These are phyloP conservation scores for Viola odorata DNA, from an alignment of 345 rosid species.

Conservation along the genomic window DNA sequence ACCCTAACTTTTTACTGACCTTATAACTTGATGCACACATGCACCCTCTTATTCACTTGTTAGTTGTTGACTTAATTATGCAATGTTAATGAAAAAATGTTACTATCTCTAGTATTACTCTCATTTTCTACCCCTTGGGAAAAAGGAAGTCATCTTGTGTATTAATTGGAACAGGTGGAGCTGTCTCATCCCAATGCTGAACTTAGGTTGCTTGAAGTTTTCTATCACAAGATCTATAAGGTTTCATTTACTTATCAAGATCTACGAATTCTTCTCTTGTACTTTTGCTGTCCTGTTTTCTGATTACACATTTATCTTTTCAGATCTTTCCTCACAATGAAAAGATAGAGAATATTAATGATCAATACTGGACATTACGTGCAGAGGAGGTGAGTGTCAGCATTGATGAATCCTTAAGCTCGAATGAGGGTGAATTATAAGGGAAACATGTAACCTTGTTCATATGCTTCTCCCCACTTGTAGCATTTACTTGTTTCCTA, in stretches of 20 bases:
- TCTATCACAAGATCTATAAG: slow-evolving; percentile 38
- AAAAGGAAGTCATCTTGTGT: not conserved
- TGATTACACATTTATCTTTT: slow-evolving; percentile 14
- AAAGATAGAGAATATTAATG: slow-evolving; percentile 65
- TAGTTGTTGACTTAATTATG: too few relatives aligned
- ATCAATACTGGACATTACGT: slow-evolving; percentile 92
- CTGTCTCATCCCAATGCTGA: slow-evolving; percentile 30
- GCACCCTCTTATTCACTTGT: too few relatives aligned
- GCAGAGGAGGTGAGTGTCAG: slow-evolving; percentile 77
- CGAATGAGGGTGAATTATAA: too few relatives aligned
- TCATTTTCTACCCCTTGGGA: not conserved
- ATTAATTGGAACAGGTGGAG: slow-evolving; percentile 25
- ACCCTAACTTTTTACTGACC: too few relatives aligned
- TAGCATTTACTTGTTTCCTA: too few relatives aligned
- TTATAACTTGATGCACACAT: too few relatives aligned
- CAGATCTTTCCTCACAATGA: slow-evolving; percentile 31
- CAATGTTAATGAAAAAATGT: too few relatives aligned
- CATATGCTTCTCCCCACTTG: too few relatives aligned
- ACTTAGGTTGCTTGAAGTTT: slow-evolving; percentile 35
- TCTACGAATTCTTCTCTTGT: not conserved
- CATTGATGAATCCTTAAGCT: slow-evolving; percentile 2
- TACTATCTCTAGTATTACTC: too few relatives aligned
- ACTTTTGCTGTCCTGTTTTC: slow-evolving; percentile 1
- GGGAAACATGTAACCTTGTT: too few relatives aligned
- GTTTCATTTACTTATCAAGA: slow-evolving; percentile 2